Conservation (phyloP, 2,329 filamentous ascomycete species). For the Talaromyces sp. region DNA sequence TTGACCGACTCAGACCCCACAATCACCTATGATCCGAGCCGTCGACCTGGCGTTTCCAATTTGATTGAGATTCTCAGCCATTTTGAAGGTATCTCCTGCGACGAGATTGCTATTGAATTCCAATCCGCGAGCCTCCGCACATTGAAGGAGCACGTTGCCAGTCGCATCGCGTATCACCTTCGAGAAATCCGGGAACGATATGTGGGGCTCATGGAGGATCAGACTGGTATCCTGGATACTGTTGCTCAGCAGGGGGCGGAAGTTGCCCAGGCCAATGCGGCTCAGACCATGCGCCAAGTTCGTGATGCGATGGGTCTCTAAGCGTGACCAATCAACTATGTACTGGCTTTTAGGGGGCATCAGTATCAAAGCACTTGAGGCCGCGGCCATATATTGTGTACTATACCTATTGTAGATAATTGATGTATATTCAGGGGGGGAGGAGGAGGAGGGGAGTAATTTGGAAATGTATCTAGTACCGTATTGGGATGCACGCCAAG, state of each 20-base stretch:
- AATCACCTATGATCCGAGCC: slow-evolving; percentile 71
- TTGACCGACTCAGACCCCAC: slow-evolving; percentile 71
- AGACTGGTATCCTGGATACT: slow-evolving; percentile 31
- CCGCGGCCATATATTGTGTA: too few relatives aligned
- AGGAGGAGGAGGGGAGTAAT: too few relatives aligned
- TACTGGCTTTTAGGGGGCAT: too few relatives aligned
- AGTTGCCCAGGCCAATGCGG: slow-evolving; percentile 35
- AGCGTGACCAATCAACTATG: not conserved
- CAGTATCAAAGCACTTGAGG: too few relatives aligned
- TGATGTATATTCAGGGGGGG: too few relatives aligned
- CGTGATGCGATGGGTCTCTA: slow-evolving; percentile 36
- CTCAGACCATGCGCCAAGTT: slow-evolving; percentile 36
- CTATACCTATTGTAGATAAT: not conserved
- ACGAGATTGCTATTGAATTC: slow-evolving; percentile 53
- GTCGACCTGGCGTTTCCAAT: slow-evolving; percentile 83
- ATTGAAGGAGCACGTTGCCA: slow-evolving; percentile 67
- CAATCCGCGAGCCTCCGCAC: slow-evolving; percentile 53
- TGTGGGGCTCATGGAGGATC: slow-evolving; percentile 31
- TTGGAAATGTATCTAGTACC: too few relatives aligned
- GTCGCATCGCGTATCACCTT: slow-evolving; percentile 39
- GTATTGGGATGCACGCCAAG: too few relatives aligned
- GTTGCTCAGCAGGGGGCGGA: slow-evolving; percentile 35
- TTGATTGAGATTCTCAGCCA: slow-evolving; percentile 78
- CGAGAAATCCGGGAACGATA: slow-evolving; percentile 39
- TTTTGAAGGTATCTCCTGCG: slow-evolving; percentile 55